A percentile compares a stretch with the other conserved stretches of the same genome.
Conservation (phyloP, 2,329 filamentous ascomycete genomes). For the Beauveria varroae region DNA sequence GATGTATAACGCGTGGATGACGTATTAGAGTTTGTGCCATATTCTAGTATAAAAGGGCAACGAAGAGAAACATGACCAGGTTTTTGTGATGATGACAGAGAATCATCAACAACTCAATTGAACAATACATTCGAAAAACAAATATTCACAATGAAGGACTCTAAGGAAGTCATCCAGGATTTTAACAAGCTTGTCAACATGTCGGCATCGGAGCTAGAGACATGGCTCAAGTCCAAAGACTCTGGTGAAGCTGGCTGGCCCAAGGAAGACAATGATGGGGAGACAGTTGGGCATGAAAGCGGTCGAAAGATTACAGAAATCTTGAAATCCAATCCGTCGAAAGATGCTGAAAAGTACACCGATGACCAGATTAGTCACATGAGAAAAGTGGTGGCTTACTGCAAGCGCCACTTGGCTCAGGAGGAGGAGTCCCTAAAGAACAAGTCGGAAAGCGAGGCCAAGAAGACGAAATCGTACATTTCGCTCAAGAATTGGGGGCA, state of each 20-base stretch:
- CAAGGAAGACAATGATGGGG: constrained; percentile 49
- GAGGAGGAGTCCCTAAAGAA: constrained; percentile 51
- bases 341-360: constrained; percentile 47
- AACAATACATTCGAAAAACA: not conserved
- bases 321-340: constrained; percentile 52
- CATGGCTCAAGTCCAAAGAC: constrained; percentile 53
- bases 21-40: not conserved
- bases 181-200: constrained; percentile 64
- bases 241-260: constrained; percentile 52
- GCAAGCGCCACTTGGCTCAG: constrained; percentile 59
- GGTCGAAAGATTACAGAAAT: constrained; percentile 58
- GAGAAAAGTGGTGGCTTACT: constrained; percentile 56
- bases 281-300: constrained; percentile 57
- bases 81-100: no score
- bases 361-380: constrained; percentile 50
- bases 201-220: constrained; percentile 50
- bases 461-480: constrained; percentile 46
- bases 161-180: constrained; percentile 37
- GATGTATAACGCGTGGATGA: constrained; percentile 3
- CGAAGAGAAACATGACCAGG: not conserved
- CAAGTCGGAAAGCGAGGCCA: constrained; percentile 36
- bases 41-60: not conserved
- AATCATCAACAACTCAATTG: no score
- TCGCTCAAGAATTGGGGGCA: constrained; percentile 58
- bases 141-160: constrained; percentile 18